These are phyloP conservation scores for Kentomonas sorsogonicus DNA, from an alignment of 208 protist genomes.

Conservation along the genomic window DNA sequence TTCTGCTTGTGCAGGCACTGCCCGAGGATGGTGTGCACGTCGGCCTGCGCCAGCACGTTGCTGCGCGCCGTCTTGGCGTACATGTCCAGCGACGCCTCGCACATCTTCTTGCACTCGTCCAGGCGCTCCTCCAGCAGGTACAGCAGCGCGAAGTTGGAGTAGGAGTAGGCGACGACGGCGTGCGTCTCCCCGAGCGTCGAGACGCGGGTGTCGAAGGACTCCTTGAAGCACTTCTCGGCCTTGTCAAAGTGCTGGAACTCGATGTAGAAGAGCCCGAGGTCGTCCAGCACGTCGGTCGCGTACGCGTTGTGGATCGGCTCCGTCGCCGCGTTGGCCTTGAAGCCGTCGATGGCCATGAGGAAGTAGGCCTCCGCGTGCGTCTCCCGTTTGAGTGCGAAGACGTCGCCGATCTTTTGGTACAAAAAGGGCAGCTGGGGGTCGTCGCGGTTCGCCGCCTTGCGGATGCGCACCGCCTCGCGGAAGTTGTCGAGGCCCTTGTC, in stretches of 20 bases:
- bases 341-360: conserved; percentile 72
- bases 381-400: conserved; percentile 74
- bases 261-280: conserved; percentile 84
- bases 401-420: conserved; percentile 85
- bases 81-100: conserved; percentile 65
- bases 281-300: conserved; percentile 85
- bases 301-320: conserved; percentile 82
- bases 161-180: conserved; percentile 85
- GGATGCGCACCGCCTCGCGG: conserved; percentile 67
- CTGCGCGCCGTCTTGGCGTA: conserved; percentile 81
- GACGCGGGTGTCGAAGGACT: conserved; percentile 82
- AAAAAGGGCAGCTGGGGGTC: conserved; percentile 82
- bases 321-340: conserved; percentile 63
- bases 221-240: conserved; percentile 84
- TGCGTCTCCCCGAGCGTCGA: conserved; percentile 84
- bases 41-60: conserved; percentile 80
- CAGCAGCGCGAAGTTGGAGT: conserved; percentile 84
- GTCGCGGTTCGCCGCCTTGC: conserved; percentile 48
- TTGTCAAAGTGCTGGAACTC: conserved; percentile 88
- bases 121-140: conserved; percentile 70
- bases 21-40: conserved; percentile 78
- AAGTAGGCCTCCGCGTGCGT: conserved; percentile 85
- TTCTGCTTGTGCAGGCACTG: conserved; percentile 69
- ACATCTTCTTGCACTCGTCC: conserved; percentile 77
- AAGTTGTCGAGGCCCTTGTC: conserved; percentile 58